These are phyloP conservation scores for Drechslerella stenobrocha DNA, from an alignment of 2,329 filamentous ascomycete genomes.

Conservation along the genomic window DNA sequence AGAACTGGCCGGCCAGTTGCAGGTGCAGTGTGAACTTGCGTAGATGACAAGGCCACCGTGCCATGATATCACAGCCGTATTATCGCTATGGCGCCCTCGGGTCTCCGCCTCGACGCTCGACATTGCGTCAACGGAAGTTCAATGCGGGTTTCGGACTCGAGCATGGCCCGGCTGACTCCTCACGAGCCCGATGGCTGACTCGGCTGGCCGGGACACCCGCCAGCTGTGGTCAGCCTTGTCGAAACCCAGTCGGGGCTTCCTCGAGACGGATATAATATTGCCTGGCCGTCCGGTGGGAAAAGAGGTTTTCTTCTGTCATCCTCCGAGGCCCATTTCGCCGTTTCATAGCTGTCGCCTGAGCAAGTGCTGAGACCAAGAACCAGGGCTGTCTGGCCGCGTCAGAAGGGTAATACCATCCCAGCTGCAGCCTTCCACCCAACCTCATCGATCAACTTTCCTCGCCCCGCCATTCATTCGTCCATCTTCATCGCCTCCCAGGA, in stretches of 20 bases:
- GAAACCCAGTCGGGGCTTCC: not conserved
- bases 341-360: not conserved
- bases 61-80: too few relatives aligned
- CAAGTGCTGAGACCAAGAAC: slow-evolving; percentile 12
- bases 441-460: slow-evolving; percentile 1
- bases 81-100: too few relatives aligned
- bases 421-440: slow-evolving; percentile 16
- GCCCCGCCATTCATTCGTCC: slow-evolving; percentile 6
- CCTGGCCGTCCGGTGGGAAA: too few relatives aligned
- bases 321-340: not conserved
- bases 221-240: not conserved
- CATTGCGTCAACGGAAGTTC: slow-evolving; percentile 32
- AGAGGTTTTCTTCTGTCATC: too few relatives aligned
- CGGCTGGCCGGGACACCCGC: slow-evolving; percentile 35
- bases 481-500: slow-evolving; percentile 1
- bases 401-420: slow-evolving; percentile 28
- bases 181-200: slow-evolving; percentile 25
- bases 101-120: too few relatives aligned
- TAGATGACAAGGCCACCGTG: too few relatives aligned
- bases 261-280: not conserved
- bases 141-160: slow-evolving; percentile 10
- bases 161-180: slow-evolving; percentile 28
- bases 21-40: too few relatives aligned
- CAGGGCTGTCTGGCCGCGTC: slow-evolving; percentile 25
- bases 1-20: too few relatives aligned